Evolutionary conservation across 495 filamentous ascomycete genomes (phyloP), one percentile per base, ranked within the genome.

Genomic region (Xylaria flabelliformis): DNA sequence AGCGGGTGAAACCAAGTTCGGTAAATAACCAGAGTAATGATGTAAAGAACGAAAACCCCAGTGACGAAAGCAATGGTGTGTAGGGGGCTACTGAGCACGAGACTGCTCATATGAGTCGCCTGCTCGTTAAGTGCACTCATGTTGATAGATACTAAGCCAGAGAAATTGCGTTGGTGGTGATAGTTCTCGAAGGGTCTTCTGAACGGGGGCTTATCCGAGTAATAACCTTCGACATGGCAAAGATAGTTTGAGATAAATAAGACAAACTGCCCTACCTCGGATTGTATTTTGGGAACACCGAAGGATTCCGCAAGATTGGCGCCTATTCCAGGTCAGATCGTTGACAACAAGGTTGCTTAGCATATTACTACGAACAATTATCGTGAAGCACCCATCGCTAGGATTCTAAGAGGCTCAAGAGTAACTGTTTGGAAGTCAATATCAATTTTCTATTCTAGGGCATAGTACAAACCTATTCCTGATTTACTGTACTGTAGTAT

Each of bases 1-100:
- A 68, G 12, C 1, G 65, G 65, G 26, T 68, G 65, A 17, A 68
- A 58, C 42, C 41, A 65, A 29, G 44, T 19, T 50, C 63, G 41
- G 12, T 50, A 39, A 34, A 65, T 50, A 3, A 15, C 63, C 19
- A 65, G 9, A 32, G 26, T n/a, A 19, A 8, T 2, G 24, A 46
- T 0, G 24, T 65, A 65, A 50, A 65, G 12, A 8, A 24, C 34
- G 39, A 48, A 48, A 17, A 17, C 8, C 3, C 61, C 61, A 44
- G 24, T 12, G 29, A 26, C 10, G 21, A 42, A 15, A 24, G n/a
- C 39, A 10, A 64, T 21, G 21, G 8, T 44, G 10, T 44, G 19
- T 13, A 44, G n/a, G 39, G 36, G 34, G n/a, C 19, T 44, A n/a
- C 39, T 44, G 32, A 64, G 34, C 19, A n/a, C 39, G 7, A 42